Conservation (phyloP, 2,329 filamentous ascomycete genomes). For the Colletotrichum kahawae region DNA sequence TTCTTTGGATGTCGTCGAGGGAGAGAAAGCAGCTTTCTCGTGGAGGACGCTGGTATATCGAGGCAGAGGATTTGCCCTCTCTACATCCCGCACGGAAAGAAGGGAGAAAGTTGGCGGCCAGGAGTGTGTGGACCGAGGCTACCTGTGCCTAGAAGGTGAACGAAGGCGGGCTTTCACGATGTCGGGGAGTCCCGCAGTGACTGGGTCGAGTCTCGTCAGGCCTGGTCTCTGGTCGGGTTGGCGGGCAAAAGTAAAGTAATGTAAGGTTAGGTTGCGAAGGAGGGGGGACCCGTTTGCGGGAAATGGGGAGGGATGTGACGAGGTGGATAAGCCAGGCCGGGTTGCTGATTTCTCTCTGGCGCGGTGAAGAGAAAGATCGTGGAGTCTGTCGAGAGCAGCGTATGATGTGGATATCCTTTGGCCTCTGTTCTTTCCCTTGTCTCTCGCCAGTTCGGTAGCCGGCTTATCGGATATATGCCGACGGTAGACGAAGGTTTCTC, state of each 20-base stretch:
- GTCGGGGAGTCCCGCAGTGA: constrained; percentile 8
- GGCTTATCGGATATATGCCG: constrained; percentile 11
- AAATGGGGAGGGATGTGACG: background rate
- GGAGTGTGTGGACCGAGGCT: constrained; percentile 17
- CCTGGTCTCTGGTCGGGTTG: background rate
- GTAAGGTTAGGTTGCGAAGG: background rate
- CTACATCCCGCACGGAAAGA: constrained; percentile 16
- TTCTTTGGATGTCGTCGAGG: background rate
- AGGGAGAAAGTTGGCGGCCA: background rate
- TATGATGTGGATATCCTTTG: background rate
- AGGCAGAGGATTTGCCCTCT: background rate
- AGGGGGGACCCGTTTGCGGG: background rate
- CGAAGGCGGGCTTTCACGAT: constrained; percentile 19
- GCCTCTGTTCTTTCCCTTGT: background rate
- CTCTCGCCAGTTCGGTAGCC: background rate
- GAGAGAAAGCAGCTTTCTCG: constrained; percentile 2
- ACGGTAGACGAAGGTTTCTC: background rate
- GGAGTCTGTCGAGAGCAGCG: background rate
- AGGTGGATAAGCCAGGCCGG: background rate
- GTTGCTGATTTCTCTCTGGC: background rate
- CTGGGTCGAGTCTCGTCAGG: background rate
- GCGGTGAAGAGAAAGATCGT: constrained; percentile 3
- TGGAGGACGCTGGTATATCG: background rate
- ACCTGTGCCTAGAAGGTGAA: constrained; percentile 13
- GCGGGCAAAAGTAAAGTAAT: constrained; percentile 1